These are phyloP conservation scores for Neurospora sp. DNA, from an alignment of 495 filamentous ascomycete genomes.

Conservation along the genomic window DNA sequence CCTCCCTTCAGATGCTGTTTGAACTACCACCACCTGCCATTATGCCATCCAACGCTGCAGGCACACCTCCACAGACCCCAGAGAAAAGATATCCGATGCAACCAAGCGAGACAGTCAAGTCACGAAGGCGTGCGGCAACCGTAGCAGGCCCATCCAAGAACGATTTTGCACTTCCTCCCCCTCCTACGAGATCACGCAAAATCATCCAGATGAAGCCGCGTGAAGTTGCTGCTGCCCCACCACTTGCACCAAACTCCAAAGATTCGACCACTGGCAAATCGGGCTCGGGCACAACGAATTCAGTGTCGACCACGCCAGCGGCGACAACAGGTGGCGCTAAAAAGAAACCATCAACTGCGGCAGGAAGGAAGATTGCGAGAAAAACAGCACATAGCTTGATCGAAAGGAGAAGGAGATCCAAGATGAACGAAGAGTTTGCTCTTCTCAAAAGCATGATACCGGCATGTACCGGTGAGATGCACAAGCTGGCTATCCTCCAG, in stretches of 20 bases:
- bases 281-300: slow-evolving; percentile 1
- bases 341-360: slow-evolving; percentile 63
- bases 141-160: slow-evolving; percentile 43
- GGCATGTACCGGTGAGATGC: slow-evolving; percentile 89
- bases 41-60: slow-evolving; percentile 17
- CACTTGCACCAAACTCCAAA: slow-evolving; percentile 7
- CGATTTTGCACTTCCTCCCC: slow-evolving; percentile 74
- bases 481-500: slow-evolving; percentile 94
- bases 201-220: slow-evolving; percentile 96
- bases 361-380: slow-evolving; percentile 82
- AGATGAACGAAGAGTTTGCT: slow-evolving; percentile 98
- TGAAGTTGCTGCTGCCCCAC: slow-evolving; percentile 26
- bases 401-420: slow-evolving; percentile 79
- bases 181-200: slow-evolving; percentile 82
- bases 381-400: slow-evolving; percentile 97
- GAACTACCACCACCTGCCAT: slow-evolving; percentile 79
- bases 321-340: slow-evolving; percentile 39
- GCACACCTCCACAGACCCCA: slow-evolving; percentile 37
- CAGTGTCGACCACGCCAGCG: slow-evolving; percentile 20
- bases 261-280: not conserved
- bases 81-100: slow-evolving; percentile 44
- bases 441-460: slow-evolving; percentile 94
- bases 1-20: slow-evolving; percentile 46
- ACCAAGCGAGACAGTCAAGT: slow-evolving; percentile 45
- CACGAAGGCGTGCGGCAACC: slow-evolving; percentile 45